Evolutionary conservation across 805 yeast genomes (phyloP).

Genomic region (Zygosaccharomyces bailii): DNA sequence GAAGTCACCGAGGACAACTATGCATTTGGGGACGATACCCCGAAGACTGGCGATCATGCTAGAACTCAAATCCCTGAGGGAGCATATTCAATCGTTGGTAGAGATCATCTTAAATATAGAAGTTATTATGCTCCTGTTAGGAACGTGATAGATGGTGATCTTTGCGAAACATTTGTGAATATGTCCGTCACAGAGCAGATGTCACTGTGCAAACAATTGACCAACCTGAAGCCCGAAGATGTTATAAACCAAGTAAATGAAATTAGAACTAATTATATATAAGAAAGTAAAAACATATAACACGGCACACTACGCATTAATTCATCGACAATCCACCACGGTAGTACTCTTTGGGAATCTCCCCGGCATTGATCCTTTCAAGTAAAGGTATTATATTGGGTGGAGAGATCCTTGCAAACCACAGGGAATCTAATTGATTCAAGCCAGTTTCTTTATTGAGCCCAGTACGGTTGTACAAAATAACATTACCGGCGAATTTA

Average conservation of each 20-base stretch:
- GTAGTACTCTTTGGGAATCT: conserved; percentile 53
- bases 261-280: conserved; percentile 30
- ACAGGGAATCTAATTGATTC: conserved; percentile 39
- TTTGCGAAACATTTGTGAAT: conserved; percentile 55
- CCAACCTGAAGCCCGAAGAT: conserved; percentile 37
- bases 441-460: conserved; percentile 6
- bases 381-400: conserved; percentile 64
- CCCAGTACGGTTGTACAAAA: conserved; percentile 48
- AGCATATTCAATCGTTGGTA: conserved; percentile 46
- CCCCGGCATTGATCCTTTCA: conserved; percentile 48
- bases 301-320: conserved; percentile 6
- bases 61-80: conserved; percentile 23
- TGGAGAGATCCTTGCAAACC: conserved; percentile 79
- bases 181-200: conserved; percentile 24
- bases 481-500: conserved; percentile 76
- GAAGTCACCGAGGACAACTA: conserved; percentile 14
- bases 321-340: conserved; percentile 41
- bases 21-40: conserved; percentile 23
- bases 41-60: conserved; percentile 10
- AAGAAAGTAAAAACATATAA: conserved; percentile 2
- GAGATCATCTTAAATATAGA: conserved; percentile 66
- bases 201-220: conserved; percentile 31
- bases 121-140: conserved; percentile 80
- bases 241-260: conserved; percentile 25
- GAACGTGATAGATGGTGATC: conserved; percentile 82